These are phyloP conservation scores for Syzygium aqueum DNA, from an alignment of 345 rosid species.

Conservation along the genomic window DNA sequence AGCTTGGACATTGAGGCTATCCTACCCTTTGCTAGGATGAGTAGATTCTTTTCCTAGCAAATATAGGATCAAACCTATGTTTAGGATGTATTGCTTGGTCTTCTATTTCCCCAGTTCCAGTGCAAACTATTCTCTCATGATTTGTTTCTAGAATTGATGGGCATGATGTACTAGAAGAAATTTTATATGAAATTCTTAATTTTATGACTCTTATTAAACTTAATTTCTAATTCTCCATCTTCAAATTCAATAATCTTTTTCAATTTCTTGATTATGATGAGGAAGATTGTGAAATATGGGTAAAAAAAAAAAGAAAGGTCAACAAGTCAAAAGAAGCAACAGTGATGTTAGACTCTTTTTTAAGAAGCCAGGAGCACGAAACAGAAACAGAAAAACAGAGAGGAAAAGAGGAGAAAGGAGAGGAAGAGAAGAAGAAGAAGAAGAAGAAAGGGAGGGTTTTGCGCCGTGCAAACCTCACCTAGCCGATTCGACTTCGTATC, in stretches of 20 bases:
- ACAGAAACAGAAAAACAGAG: too few species aligned
- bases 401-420: too few species aligned
- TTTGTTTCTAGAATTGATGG: background rate
- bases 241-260: background rate
- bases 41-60: background rate
- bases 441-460: too few species aligned
- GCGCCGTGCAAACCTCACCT: too few species aligned
- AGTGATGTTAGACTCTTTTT: too few species aligned
- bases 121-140: background rate
- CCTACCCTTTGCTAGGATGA: background rate
- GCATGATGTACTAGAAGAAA: background rate
- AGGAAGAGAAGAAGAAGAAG: too few species aligned
- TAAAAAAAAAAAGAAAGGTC: too few species aligned
- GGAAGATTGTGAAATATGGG: too few species aligned
- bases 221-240: background rate
- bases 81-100: background rate
- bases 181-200: background rate
- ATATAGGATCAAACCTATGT: background rate
- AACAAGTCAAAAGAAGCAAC: too few species aligned
- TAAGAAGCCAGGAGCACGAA: too few species aligned
- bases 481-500: too few species aligned
- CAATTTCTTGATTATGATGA: background rate
- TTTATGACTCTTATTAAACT: accelerated
- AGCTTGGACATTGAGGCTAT: background rate
- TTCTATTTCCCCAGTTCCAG: background rate